phyloP scores from a whole-genome alignment of 257 asterid species.

The Henckelia pumila region DNA sequence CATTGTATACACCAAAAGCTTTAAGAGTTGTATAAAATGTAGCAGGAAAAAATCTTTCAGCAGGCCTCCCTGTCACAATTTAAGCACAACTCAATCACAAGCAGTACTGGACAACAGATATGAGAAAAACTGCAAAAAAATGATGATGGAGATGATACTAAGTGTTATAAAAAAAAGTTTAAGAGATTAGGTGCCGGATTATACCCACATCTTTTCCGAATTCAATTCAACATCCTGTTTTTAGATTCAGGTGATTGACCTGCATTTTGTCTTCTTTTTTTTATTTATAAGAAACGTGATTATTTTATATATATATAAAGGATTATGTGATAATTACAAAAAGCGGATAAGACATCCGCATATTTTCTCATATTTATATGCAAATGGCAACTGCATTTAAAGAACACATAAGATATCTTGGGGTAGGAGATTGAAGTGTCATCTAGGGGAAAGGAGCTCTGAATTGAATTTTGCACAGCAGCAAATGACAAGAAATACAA shows the following conservation, averaged over 20 bases:
- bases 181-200: not conserved
- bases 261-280: no score
- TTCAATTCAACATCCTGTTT: not conserved
- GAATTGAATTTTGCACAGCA: not conserved
- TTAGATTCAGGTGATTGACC: not conserved
- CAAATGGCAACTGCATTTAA: not conserved
- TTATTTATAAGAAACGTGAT: no score
- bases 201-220: not conserved
- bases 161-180: no score
- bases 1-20: conserved; percentile 17
- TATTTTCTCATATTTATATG: not conserved
- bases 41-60: conserved; percentile 17
- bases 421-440: not conserved
- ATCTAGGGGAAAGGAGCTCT: conserved; percentile 2
- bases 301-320: no score
- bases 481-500: not conserved
- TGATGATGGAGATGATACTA: not conserved
- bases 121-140: not conserved
- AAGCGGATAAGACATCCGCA: no score
- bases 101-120: conserved; percentile 12
- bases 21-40: conserved; percentile 35
- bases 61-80: conserved; percentile 32
- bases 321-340: no score
- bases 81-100: conserved; percentile 3
- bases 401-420: not conserved